These are phyloP conservation scores for Eleusine coracana DNA, from an alignment of 176 grass and related monocot species.

Conservation along the genomic window DNA sequence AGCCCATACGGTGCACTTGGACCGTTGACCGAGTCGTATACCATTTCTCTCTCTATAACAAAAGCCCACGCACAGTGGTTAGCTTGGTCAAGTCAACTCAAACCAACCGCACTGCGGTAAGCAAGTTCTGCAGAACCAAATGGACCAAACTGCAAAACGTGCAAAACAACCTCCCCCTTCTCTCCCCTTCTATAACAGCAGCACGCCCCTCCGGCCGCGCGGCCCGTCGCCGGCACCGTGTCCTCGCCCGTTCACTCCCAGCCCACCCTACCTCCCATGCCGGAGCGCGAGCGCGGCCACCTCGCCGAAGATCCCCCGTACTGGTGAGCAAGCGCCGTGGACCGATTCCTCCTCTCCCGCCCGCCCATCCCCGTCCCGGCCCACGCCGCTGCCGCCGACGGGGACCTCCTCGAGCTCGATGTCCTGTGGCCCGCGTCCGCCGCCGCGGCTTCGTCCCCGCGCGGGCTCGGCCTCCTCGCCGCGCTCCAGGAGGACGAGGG, in stretches of 20 bases:
- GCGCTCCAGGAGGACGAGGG: constrained; percentile 47
- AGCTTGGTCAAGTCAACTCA: background rate
- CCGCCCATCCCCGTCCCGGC: constrained; percentile 30
- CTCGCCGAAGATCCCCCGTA: constrained; percentile 40
- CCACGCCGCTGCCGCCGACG: constrained; percentile 27
- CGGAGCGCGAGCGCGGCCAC: constrained; percentile 41
- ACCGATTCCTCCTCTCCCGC: constrained; percentile 47
- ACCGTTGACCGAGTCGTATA: background rate
- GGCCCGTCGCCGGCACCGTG: constrained; percentile 36
- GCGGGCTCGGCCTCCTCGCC: constrained; percentile 18
- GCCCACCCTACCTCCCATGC: constrained; percentile 39
- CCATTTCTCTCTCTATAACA: background rate
- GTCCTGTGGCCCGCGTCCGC: constrained; percentile 43
- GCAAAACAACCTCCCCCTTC: background rate
- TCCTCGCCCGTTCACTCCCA: constrained; percentile 20
- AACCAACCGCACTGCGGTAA: background rate
- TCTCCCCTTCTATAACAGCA: constrained; percentile 4
- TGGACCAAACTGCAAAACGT: constrained; percentile 26
- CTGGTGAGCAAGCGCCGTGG: constrained; percentile 47
- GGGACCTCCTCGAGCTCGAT: constrained; percentile 55
- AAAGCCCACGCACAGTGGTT: background rate
- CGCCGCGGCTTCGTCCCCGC: background rate
- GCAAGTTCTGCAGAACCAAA: rapidly evolving
- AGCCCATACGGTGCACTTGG: background rate
- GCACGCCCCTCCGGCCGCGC: background rate